Evolutionary conservation across 805 yeast species (phyloP), one percentile per base, ranked within the genome.

Genomic region (Cyberlindnera petersonii): DNA sequence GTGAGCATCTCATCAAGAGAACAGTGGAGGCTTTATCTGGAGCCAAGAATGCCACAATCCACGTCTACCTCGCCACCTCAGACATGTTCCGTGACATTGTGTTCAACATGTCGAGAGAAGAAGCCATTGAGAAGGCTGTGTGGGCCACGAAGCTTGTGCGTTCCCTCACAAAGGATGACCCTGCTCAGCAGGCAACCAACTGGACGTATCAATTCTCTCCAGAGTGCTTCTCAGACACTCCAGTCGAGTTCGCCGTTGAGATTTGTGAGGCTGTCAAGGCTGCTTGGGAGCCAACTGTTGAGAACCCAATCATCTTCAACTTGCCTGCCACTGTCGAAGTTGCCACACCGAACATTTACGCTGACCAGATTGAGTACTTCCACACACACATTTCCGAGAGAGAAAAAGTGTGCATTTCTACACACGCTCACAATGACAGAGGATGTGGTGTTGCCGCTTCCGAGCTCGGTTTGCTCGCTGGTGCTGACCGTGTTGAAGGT

Each of bases 361-460:
- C 91, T 38, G 91, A 82, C 63, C 88, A 82, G 64, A 75, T 82
- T 48, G 91, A 82, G 61, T 82, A 80, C 54, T 82, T 82, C 61
- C 72, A 79, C 47, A 76, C 70, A 36, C 72, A 81, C 55, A 82
- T 82, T 39, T 58, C 77, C 36, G 86, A 82, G 56, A 74, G 89
- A 60, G 87, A 82, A 55, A 81, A 79, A 52, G 75, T 81, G 29
- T 66, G 79, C 45, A 75, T 82, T 42, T 81, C 88, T 17, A 72
- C 82, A 13, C 91, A 82, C 56, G 75, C 84, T 46, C 91, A 82
- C 63, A 82, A 82, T 54, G 91, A 82, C 59, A 73, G 91, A 63
- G 91, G 91, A 16, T 81, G 86, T 59, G 88, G 86, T 56, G 88
- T 82, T 39, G 91, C 91, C 31, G 91, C 91, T 19, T 71, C 86